phyloP scores from a whole-genome alignment of 1,284 basidiomycete species.

The Pterulicium gracile region DNA sequence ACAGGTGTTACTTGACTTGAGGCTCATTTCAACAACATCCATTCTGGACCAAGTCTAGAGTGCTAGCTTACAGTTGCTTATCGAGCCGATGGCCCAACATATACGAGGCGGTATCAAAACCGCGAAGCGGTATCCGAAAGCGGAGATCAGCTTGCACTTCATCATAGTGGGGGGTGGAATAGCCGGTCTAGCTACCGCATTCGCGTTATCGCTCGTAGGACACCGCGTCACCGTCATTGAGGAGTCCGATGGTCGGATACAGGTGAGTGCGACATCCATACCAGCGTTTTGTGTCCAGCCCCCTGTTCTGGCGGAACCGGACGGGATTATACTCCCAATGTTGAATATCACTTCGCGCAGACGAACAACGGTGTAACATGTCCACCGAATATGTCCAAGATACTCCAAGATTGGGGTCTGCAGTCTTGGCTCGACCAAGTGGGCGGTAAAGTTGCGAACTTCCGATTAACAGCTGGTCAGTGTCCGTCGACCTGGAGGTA shows the following conservation, averaged over 20 bases:
- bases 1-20: too few relatives aligned
- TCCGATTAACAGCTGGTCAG: slow-evolving; percentile 13
- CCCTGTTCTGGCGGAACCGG: not conserved
- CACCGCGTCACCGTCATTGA: slow-evolving; percentile 33
- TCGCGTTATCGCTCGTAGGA: slow-evolving; percentile 28
- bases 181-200: slow-evolving; percentile 30
- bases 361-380: slow-evolving; percentile 10
- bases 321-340: not conserved
- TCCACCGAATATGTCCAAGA: slow-evolving; percentile 34
- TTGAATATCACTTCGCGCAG: slow-evolving; percentile 12
- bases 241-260: slow-evolving; percentile 19
- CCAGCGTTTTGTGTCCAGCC: not conserved
- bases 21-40: too few relatives aligned
- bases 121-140: slow-evolving; percentile 12
- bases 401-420: slow-evolving; percentile 33
- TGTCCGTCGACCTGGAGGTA: too few relatives aligned
- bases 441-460: slow-evolving; percentile 20
- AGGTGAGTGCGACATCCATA: slow-evolving; percentile 18
- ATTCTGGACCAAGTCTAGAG: too few relatives aligned
- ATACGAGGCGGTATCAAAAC: slow-evolving; percentile 15
- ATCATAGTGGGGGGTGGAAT: slow-evolving; percentile 31
- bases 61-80: too few relatives aligned
- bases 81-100: slow-evolving; percentile 13
- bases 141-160: slow-evolving; percentile 19
- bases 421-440: slow-evolving; percentile 19